Percentiles rank a stretch among this genome's conserved stretches.
These are phyloP conservation scores for Fusarium staphyleae DNA, from an alignment of 2,329 filamentous ascomycete genomes.

Conservation along the genomic window DNA sequence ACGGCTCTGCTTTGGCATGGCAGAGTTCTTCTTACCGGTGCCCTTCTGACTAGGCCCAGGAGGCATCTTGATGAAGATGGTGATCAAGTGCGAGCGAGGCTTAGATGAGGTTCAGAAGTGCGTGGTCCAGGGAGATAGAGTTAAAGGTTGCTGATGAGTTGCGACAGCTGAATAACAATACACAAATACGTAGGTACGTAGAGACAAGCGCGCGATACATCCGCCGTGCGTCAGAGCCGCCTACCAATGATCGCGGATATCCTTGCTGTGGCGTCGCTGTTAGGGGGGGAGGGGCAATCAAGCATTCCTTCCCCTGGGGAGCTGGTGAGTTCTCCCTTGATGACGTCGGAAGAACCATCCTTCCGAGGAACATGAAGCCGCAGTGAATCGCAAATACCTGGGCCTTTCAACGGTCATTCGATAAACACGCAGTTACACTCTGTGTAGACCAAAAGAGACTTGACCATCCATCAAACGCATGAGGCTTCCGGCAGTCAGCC, in stretches of 20 bases:
- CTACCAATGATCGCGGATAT: conserved; percentile 21
- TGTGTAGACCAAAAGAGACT: too few species aligned
- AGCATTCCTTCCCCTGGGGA: background rate
- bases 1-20: conserved; percentile 73
- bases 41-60: conserved; percentile 66
- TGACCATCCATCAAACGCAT: too few species aligned
- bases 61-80: conserved; percentile 56
- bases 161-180: conserved; percentile 18
- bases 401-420: background rate
- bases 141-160: conserved; percentile 24
- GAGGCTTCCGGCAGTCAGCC: too few species aligned
- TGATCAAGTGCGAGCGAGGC: background rate
- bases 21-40: conserved; percentile 69
- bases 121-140: conserved; percentile 7
- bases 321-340: background rate
- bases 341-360: background rate
- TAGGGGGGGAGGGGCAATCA: background rate
- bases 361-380: background rate
- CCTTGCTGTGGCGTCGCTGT: background rate
- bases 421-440: background rate
- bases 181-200: too few species aligned
- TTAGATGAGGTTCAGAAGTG: background rate
- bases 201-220: conserved; percentile 28
- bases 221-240: conserved; percentile 29
- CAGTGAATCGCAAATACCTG: background rate